Conservation (phyloP, 208 protist species). For the Leishmania tarentolae region DNA sequence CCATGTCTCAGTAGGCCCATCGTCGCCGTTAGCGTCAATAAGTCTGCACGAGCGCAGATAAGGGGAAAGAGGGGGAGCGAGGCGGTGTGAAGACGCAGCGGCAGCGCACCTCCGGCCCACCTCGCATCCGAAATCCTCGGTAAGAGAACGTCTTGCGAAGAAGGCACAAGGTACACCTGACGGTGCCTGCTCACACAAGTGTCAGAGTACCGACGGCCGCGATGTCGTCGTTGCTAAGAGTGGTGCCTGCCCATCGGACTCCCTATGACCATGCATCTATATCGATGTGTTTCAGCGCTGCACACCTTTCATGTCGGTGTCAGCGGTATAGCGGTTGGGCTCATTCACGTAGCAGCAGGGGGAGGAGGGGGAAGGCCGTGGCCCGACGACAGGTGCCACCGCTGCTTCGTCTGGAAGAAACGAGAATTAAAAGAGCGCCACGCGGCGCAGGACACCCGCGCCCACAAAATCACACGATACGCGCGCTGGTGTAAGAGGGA, state of each 20-base stretch:
- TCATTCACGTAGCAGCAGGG: background rate
- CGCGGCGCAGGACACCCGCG: background rate
- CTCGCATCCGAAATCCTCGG: background rate
- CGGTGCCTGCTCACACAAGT: background rate
- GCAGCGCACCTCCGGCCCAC: background rate
- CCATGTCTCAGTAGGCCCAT: background rate
- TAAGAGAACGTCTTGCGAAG: background rate
- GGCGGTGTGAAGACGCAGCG: background rate
- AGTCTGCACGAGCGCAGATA: background rate
- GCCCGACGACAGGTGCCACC: background rate
- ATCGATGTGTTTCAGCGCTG: no score
- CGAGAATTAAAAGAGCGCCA: background rate
- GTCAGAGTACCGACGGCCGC: background rate
- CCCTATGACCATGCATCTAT: background rate
- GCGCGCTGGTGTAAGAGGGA: no score
- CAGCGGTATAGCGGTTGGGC: background rate
- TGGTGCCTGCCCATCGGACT: background rate
- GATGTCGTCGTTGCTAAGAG: background rate
- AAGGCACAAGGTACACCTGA: background rate
- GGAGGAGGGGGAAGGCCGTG: background rate
- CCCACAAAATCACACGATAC: no score
- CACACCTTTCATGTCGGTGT: background rate
- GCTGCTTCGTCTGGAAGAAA: background rate
- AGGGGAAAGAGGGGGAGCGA: background rate
- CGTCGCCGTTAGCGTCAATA: background rate